Evolutionary conservation across 805 yeast species (phyloP), one percentile per base, ranked within the genome.

Genomic region (Saturnispora hagleri): DNA sequence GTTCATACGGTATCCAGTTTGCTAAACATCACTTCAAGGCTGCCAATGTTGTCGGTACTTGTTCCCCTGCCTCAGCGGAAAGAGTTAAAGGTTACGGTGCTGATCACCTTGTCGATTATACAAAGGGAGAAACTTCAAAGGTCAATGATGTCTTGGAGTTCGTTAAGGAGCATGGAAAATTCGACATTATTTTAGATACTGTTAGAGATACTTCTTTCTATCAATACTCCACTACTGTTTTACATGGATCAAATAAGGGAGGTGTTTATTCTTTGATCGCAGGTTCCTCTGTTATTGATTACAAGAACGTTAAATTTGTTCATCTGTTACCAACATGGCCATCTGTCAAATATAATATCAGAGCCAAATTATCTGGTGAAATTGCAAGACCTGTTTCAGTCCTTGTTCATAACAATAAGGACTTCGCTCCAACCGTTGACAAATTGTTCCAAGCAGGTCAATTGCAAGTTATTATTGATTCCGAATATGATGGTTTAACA

Each of bases 181-280:
- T 81, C 58, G 89, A 84, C 60, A 61, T 76, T 9, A 78, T 86
- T 47, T 62, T 81, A 33, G 95, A 87, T 66, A 73, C 84, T 49
- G 80, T 78, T 47, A 90, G 95, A 42, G 79, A 77, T 52, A 61
- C 63, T 26, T 77, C 74, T 18, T 73, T 82, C 13, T 43, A 51
- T 13, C 34, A 35, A 17, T 47, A 43, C 42, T 69, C 77, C 50
- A 59, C 67, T 5, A 57, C 68, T 40, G 69, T 72, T 20, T 66
- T 85, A 55, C 76, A 77, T 57, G 73, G 77, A 36, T 69, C 69
- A 47, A 55, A 64, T 26, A 72, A 73, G 46, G 75, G 79, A 12
- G 73, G 81, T 6, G 69, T 71, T 33, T 85, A 74, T 59, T 65
- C 73, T 10, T 73, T 84, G 9, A 70, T 82, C 51, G 73, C 68